phyloP scores from a whole-genome alignment of 1,139 yeast species.

The Arxiozyma slooffiae region DNA sequence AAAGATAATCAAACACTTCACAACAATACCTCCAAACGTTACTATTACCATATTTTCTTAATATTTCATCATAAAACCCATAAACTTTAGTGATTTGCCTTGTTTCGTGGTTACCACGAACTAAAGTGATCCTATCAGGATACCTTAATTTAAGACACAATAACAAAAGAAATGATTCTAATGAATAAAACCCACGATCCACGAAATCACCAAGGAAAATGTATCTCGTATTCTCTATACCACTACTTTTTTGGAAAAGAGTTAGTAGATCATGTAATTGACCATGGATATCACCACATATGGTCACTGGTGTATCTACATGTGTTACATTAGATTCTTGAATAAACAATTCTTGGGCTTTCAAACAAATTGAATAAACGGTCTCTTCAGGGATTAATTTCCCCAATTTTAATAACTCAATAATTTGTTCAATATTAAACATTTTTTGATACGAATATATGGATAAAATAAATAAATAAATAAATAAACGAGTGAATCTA shows the following conservation, averaged over 20 bases:
- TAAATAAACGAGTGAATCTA: background rate
- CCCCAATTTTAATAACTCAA: conserved; percentile 59
- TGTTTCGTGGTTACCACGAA: conserved; percentile 95
- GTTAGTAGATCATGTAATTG: conserved; percentile 91
- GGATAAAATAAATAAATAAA: too few species aligned
- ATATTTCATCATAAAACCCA: conserved; percentile 96
- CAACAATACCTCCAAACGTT: conserved; percentile 82
- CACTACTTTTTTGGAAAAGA: conserved; percentile 74
- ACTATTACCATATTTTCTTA: conserved; percentile 89
- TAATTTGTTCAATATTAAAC: conserved; percentile 33
- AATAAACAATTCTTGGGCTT: conserved; percentile 87
- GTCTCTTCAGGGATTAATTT: conserved; percentile 77
- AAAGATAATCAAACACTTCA: conserved; percentile 83
- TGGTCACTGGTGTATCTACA: conserved; percentile 93
- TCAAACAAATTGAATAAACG: conserved; percentile 69
- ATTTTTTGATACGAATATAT: background rate
- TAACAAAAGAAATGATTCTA: conserved; percentile 71
- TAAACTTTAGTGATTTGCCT: conserved; percentile 96
- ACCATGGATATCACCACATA: conserved; percentile 97
- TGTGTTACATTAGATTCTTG: conserved; percentile 91
- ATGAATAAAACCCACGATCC: conserved; percentile 92
- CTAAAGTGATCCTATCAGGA: conserved; percentile 85
- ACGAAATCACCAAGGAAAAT: conserved; percentile 62
- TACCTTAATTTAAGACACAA: conserved; percentile 83
- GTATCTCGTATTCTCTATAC: conserved; percentile 55